phyloP scores from a whole-genome alignment of 345 rosid species.

The Arabis alpina region DNA sequence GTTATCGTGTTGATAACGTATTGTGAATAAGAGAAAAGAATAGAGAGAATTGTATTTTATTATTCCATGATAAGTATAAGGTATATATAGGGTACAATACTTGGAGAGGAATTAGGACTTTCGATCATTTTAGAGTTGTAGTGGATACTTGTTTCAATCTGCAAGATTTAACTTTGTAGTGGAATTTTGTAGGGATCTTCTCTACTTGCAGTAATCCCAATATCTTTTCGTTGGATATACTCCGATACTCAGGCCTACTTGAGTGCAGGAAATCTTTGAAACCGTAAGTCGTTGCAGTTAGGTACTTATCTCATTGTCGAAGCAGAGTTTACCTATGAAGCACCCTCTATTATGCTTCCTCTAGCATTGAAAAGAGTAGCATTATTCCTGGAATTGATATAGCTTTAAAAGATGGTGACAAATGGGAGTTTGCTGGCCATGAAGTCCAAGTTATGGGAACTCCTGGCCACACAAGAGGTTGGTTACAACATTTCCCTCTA shows the following conservation, averaged over 20 bases:
- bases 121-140: constrained; percentile 1
- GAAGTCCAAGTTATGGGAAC: constrained; percentile 79
- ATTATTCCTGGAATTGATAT: constrained; percentile 69
- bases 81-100: too few species aligned
- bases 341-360: background rate
- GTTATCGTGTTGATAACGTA: too few species aligned
- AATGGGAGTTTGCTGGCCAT: constrained; percentile 93
- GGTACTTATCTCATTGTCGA: background rate
- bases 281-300: constrained; percentile 62
- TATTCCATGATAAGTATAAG: too few species aligned
- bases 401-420: constrained; percentile 75
- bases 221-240: constrained; percentile 85
- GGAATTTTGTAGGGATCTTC: constrained; percentile 71
- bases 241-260: constrained; percentile 59
- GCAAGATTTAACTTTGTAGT: constrained; percentile 28
- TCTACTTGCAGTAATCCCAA: constrained; percentile 79
- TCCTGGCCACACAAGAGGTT: constrained; percentile 93
- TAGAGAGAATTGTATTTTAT: too few species aligned
- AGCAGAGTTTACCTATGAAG: background rate
- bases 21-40: too few species aligned
- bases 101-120: too few species aligned
- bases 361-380: background rate
- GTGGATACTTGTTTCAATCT: constrained; percentile 28
- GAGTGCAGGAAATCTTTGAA: constrained; percentile 71
- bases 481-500: background rate